phyloP scores from a whole-genome alignment of 768 basidiomycete genomes.

The Leccinum broughii region DNA sequence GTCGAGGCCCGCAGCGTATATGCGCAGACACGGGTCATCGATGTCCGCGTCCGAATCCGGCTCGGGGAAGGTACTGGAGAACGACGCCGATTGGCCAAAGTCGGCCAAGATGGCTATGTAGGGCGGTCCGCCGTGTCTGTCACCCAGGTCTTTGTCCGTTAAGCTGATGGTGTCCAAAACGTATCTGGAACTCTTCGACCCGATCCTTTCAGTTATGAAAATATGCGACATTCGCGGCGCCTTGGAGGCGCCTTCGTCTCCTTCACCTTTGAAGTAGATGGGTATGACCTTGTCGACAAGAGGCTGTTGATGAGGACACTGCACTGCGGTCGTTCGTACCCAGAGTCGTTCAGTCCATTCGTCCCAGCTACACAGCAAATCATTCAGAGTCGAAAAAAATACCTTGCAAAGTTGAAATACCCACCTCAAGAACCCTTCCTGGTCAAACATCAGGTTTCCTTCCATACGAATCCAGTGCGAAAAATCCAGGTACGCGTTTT shows the following conservation, averaged over 20 bases:
- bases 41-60: neutral
- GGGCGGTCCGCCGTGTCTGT: neutral
- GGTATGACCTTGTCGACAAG: slow-evolving; percentile 16
- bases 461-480: slow-evolving; percentile 21
- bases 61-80: neutral
- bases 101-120: slow-evolving; percentile 4
- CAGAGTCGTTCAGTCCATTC: slow-evolving; percentile 14
- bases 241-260: neutral
- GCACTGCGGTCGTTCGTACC: slow-evolving; percentile 13
- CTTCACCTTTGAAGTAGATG: slow-evolving; percentile 7
- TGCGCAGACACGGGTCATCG: neutral
- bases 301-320: slow-evolving; percentile 9
- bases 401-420: neutral
- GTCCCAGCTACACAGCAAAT: neutral
- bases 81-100: neutral
- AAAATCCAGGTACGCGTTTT: slow-evolving; percentile 13
- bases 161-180: neutral
- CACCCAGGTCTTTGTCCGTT: neutral
- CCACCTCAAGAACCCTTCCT: neutral
- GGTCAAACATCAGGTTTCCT: slow-evolving; percentile 1
- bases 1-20: slow-evolving; percentile 3
- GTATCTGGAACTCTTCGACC: neutral
- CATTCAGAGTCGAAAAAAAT: neutral
- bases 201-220: slow-evolving; percentile 10
- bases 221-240: slow-evolving; percentile 3